Conservation (phyloP, 1,284 basidiomycete genomes). For the Singerocomus rubriflavus region DNA sequence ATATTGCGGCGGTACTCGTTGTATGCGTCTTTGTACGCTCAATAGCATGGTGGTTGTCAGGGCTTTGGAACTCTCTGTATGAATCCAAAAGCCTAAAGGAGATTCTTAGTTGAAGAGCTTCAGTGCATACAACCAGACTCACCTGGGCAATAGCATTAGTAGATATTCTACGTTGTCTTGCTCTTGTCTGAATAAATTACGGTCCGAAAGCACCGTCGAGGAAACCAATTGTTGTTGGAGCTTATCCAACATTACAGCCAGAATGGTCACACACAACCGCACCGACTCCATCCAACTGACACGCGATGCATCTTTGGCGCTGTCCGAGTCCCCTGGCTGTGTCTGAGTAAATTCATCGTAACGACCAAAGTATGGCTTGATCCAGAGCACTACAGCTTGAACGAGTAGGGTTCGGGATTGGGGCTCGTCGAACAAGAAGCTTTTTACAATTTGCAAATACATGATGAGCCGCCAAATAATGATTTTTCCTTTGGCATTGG, state of each 20-base stretch:
- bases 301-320: constrained; percentile 67
- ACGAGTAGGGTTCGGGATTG: constrained; percentile 80
- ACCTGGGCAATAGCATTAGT: constrained; percentile 85
- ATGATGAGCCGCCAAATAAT: constrained; percentile 93
- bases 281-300: constrained; percentile 89
- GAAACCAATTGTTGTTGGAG: constrained; percentile 79
- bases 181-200: constrained; percentile 68
- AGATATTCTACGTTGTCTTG: constrained; percentile 93
- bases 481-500: constrained; percentile 79
- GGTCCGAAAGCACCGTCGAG: constrained; percentile 61
- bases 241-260: constrained; percentile 91
- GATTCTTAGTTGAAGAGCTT: constrained; percentile 13
- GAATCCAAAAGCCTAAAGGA: constrained; percentile 58
- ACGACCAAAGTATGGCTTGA: constrained; percentile 92
- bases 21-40: constrained; percentile 64
- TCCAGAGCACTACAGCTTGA: constrained; percentile 88
- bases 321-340: constrained; percentile 61
- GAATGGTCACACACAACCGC: constrained; percentile 77
- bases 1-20: constrained; percentile 60
- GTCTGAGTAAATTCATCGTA: constrained; percentile 79
- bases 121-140: constrained; percentile 19
- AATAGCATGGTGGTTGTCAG: constrained; percentile 65
- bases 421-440: constrained; percentile 82
- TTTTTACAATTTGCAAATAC: constrained; percentile 88
- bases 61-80: constrained; percentile 78